phyloP scores from a whole-genome alignment of 2,329 filamentous ascomycete species.

The Blastomyces parvus region DNA sequence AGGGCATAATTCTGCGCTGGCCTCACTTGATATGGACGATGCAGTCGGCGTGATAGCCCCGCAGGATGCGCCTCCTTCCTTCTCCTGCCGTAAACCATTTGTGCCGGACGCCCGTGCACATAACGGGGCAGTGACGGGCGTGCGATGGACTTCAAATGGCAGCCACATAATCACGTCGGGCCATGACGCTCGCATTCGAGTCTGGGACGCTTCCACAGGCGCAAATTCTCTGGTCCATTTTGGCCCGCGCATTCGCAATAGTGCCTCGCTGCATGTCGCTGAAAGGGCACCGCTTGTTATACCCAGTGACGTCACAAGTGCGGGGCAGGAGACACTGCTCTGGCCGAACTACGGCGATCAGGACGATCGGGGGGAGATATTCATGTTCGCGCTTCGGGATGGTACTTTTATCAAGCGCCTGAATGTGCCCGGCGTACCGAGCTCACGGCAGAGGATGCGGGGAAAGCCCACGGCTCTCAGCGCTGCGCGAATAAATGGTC shows the following conservation, averaged over 20 bases:
- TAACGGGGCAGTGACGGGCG: slow-evolving; percentile 69
- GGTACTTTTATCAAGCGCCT: slow-evolving; percentile 64
- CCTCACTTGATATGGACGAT: slow-evolving; percentile 75
- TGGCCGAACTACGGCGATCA: slow-evolving; percentile 70
- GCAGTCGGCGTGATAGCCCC: slow-evolving; percentile 53
- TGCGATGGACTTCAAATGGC: slow-evolving; percentile 76
- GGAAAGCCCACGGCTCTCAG: slow-evolving; percentile 40
- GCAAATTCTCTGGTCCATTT: slow-evolving; percentile 85
- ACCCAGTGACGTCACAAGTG: slow-evolving; percentile 49
- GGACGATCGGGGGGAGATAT: slow-evolving; percentile 56
- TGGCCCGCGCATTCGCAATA: slow-evolving; percentile 70
- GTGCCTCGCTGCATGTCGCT: slow-evolving; percentile 46
- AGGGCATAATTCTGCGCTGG: slow-evolving; percentile 56
- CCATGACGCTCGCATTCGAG: slow-evolving; percentile 72
- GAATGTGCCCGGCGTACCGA: slow-evolving; percentile 50
- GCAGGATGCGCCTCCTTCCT: slow-evolving; percentile 23
- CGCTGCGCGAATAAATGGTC: slow-evolving; percentile 57
- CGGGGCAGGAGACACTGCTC: slow-evolving; percentile 58
- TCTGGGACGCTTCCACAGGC: slow-evolving; percentile 74
- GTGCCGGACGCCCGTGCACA: slow-evolving; percentile 55
- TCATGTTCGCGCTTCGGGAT: slow-evolving; percentile 69
- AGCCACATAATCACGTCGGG: slow-evolving; percentile 67
- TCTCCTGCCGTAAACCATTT: slow-evolving; percentile 31
- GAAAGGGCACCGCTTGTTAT: slow-evolving; percentile 54
- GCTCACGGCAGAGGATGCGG: slow-evolving; percentile 26